phyloP scores from a whole-genome alignment of 805 yeast genomes.

The Yarrowia keelungensis region DNA sequence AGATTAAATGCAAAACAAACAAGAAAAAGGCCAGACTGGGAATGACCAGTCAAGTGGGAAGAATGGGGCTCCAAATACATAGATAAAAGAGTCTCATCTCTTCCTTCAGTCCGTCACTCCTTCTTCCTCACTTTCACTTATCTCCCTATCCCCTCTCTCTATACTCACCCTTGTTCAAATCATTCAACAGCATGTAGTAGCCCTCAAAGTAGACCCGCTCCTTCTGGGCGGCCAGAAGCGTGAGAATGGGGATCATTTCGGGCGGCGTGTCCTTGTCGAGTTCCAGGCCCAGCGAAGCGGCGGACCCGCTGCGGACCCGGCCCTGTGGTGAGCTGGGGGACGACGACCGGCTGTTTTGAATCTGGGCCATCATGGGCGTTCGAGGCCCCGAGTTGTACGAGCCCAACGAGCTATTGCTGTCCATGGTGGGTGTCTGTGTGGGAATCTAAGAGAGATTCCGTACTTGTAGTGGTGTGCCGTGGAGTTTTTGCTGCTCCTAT shows the following conservation, averaged over 20 bases:
- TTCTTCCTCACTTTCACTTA: not conserved
- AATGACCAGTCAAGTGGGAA: not conserved
- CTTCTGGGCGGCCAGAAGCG: conserved; percentile 73
- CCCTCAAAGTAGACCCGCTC: conserved; percentile 69
- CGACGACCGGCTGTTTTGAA: conserved; percentile 17
- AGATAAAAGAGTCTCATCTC: too few relatives aligned
- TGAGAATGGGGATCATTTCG: conserved; percentile 74
- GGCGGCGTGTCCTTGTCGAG: conserved; percentile 55
- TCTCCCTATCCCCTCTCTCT: not conserved
- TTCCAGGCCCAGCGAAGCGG: conserved; percentile 27
- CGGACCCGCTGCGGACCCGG: conserved; percentile 9
- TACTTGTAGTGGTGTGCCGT: too few relatives aligned
- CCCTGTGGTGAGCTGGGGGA: conserved; percentile 22
- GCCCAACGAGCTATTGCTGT: conserved; percentile 26
- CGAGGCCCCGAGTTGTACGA: conserved; percentile 29
- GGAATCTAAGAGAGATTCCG: too few relatives aligned
- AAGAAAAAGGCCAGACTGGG: not conserved
- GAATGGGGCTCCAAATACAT: too few relatives aligned
- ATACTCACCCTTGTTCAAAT: conserved; percentile 46
- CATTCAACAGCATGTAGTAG: conserved; percentile 53
- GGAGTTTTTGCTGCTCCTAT: not conserved
- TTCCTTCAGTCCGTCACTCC: too few relatives aligned
- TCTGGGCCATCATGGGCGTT: conserved; percentile 15
- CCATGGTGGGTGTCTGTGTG: conserved; percentile 8
- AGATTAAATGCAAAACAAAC: conserved; percentile 35